Percentiles rank a stretch among this genome's conserved stretches.
Conservation (phyloP, 371 early-diverging fungal genomes). For the Apophysomyces trapeziformis region DNA sequence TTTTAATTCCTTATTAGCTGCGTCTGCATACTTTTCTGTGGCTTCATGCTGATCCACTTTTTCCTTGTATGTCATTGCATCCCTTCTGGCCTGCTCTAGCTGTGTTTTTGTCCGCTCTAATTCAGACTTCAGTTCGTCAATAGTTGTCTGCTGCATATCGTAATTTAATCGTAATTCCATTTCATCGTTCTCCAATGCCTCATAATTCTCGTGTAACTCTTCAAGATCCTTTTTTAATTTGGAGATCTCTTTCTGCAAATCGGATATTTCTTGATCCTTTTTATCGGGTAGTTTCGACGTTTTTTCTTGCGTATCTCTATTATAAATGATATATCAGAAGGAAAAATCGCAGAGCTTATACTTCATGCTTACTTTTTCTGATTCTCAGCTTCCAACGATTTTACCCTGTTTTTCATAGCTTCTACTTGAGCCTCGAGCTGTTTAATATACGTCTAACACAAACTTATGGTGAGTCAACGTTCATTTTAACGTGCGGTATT, state of each 20-base stretch:
- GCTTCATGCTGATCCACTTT: not conserved
- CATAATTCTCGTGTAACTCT: not conserved
- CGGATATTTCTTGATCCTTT: not conserved
- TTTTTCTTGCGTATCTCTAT: not conserved
- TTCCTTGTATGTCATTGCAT: not conserved
- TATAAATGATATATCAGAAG: not conserved
- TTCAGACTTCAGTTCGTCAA: not conserved
- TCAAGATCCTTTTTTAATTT: not conserved
- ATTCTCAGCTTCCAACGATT: not conserved
- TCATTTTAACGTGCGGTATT: not conserved
- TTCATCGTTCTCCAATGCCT: not conserved
- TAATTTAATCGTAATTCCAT: not conserved
- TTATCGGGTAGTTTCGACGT: not conserved
- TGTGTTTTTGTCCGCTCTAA: not conserved
- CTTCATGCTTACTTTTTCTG: not conserved
- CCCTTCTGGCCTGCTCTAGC: not conserved
- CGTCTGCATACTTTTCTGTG: not conserved
- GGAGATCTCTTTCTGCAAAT: not conserved
- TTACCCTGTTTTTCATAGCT: not conserved
- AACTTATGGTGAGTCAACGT: not conserved
- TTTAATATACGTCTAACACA: not conserved
- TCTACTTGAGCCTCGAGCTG: not conserved
- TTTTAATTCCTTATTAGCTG: not conserved
- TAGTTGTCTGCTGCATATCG: constrained; percentile 7
- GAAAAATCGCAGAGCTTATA: not conserved